Conservation (phyloP, 2,329 filamentous ascomycete species). For the Colletotrichum salicis region DNA sequence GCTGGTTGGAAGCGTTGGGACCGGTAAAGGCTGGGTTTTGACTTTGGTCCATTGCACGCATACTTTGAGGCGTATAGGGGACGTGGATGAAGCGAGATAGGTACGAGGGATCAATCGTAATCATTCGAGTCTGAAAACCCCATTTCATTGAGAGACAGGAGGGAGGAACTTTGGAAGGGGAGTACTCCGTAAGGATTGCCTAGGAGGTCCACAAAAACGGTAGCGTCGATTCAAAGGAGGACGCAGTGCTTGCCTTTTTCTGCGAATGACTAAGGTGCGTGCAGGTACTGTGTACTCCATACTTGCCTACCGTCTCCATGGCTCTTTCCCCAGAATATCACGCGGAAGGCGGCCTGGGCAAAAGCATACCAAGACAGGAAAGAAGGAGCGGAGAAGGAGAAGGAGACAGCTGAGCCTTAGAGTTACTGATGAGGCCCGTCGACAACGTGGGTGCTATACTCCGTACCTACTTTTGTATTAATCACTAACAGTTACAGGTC, state of each 20-base stretch:
- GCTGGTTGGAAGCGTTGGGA: neutral
- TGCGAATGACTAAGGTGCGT: neutral
- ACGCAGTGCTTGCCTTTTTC: neutral
- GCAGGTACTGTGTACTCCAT: neutral
- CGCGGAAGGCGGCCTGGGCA: neutral
- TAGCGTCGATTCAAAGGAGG: neutral
- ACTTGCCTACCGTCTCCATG: neutral
- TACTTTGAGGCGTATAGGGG: neutral
- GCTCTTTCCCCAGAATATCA: conserved; percentile 4
- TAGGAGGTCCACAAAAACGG: neutral
- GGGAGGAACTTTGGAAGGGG: no score
- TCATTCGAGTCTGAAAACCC: neutral
- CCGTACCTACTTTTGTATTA: no score
- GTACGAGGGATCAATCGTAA: conserved; percentile 10
- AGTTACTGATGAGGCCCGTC: no score
- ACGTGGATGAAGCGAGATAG: conserved; percentile 21
- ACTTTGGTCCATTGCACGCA: neutral
- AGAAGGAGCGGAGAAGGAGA: neutral
- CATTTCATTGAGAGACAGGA: neutral
- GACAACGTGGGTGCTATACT: neutral
- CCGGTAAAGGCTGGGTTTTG: neutral
- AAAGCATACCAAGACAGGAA: neutral
- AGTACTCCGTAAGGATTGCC: no score
- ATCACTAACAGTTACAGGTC: no score
- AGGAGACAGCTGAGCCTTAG: neutral